These are phyloP conservation scores for Pichia scutulata DNA, from an alignment of 805 yeast species.

Conservation along the genomic window DNA sequence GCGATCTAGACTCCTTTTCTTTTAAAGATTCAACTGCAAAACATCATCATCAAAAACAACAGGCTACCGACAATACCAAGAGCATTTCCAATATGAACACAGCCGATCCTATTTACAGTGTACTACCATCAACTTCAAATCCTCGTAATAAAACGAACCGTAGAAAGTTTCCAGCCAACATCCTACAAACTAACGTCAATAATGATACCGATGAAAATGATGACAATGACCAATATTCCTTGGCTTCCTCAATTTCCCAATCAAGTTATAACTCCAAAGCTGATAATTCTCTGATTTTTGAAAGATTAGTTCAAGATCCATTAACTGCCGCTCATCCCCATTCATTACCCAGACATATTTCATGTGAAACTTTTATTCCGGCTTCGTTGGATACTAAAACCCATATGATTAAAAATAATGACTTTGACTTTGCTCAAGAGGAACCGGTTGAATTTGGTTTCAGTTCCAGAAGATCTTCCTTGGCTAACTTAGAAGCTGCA, in stretches of 20 bases:
- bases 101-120: background rate
- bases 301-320: slow-evolving; percentile 59
- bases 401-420: slow-evolving; percentile 30
- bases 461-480: slow-evolving; percentile 43
- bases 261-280: slow-evolving; percentile 8
- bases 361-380: slow-evolving; percentile 47
- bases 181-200: slow-evolving; percentile 13
- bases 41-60: background rate
- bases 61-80: background rate
- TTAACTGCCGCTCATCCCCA: slow-evolving; percentile 25
- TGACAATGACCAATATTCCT: slow-evolving; percentile 12
- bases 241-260: slow-evolving; percentile 8
- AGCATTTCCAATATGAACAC: background rate
- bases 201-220: slow-evolving; percentile 1
- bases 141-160: background rate
- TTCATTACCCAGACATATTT: slow-evolving; percentile 30
- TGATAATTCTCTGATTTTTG: slow-evolving; percentile 47
- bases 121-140: background rate
- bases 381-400: slow-evolving; percentile 47
- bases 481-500: slow-evolving; percentile 40
- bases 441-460: slow-evolving; percentile 41
- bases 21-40: background rate
- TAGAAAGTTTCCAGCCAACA: slow-evolving; percentile 13
- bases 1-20: background rate
- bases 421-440: slow-evolving; percentile 7